These are phyloP conservation scores for Colletotrichum musae DNA, from an alignment of 2,329 filamentous ascomycete genomes.

Conservation along the genomic window DNA sequence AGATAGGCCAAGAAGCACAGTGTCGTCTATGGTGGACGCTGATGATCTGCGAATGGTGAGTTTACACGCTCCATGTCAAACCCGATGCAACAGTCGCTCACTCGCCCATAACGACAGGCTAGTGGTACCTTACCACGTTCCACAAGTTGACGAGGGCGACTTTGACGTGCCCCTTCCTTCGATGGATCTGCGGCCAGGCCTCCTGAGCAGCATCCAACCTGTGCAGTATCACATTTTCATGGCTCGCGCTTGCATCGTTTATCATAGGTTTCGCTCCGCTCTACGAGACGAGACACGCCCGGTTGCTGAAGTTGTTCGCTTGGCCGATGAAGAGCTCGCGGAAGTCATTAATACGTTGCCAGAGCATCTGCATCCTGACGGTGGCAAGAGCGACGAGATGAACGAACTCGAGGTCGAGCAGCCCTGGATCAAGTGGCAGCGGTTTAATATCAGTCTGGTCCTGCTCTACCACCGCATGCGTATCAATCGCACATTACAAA, in stretches of 20 bases:
- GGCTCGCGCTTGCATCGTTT: slow-evolving; percentile 31
- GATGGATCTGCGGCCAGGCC: not conserved
- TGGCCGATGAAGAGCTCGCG: slow-evolving; percentile 32
- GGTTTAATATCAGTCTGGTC: slow-evolving; percentile 39
- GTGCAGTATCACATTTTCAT: slow-evolving; percentile 39
- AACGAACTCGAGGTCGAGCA: slow-evolving; percentile 5
- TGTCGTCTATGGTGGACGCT: slow-evolving; percentile 37
- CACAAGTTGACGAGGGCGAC: slow-evolving; percentile 26
- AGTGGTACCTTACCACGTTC: slow-evolving; percentile 27
- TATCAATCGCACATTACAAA: slow-evolving; percentile 33
- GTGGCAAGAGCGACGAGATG: not conserved
- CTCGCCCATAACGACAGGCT: slow-evolving; percentile 17
- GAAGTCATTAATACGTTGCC: slow-evolving; percentile 41
- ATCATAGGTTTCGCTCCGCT: slow-evolving; percentile 31
- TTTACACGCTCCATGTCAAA: not conserved
- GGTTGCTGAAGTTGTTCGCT: slow-evolving; percentile 21
- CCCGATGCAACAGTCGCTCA: not conserved
- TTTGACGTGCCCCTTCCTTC: slow-evolving; percentile 30
- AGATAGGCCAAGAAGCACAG: slow-evolving; percentile 26
- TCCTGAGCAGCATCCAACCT: slow-evolving; percentile 8
- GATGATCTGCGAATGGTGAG: slow-evolving; percentile 38
- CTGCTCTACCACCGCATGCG: slow-evolving; percentile 35
- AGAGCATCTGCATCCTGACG: slow-evolving; percentile 34
- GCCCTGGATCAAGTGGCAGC: slow-evolving; percentile 40
- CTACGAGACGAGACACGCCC: slow-evolving; percentile 2